A percentile compares a stretch with the other conserved stretches of the same genome.
These are phyloP conservation scores for Aspergillus jensenii DNA, from an alignment of 2,329 filamentous ascomycete species.

Conservation along the genomic window DNA sequence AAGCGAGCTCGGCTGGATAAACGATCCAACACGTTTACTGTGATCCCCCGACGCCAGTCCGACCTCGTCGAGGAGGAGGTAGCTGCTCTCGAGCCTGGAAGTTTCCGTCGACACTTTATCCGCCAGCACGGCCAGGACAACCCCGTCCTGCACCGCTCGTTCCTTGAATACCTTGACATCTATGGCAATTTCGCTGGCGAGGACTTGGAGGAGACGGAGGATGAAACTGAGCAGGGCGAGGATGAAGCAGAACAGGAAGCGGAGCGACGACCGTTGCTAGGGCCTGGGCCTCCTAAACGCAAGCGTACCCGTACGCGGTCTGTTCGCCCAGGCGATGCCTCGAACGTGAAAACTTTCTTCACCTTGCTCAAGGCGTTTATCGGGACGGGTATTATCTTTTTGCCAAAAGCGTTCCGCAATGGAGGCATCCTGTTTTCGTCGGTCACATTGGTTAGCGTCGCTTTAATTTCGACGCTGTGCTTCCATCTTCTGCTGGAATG, in stretches of 20 bases:
- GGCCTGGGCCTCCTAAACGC: conserved; percentile 52
- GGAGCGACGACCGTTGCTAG: conserved; percentile 64
- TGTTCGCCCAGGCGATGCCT: conserved; percentile 59
- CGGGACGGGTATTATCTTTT: conserved; percentile 78
- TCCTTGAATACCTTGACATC: conserved; percentile 72
- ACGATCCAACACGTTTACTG: conserved; percentile 68
- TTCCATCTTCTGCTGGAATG: conserved; percentile 72
- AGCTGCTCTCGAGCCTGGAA: conserved; percentile 52
- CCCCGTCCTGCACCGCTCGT: conserved; percentile 36
- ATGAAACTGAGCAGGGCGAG: conserved; percentile 53
- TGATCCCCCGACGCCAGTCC: conserved; percentile 35
- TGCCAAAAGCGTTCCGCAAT: conserved; percentile 77
- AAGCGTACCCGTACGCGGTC: conserved; percentile 55
- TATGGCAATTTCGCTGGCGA: conserved; percentile 78
- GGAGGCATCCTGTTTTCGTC: conserved; percentile 75
- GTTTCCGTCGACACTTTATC: conserved; percentile 56
- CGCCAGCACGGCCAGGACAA: conserved; percentile 28
- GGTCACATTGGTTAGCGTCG: conserved; percentile 64
- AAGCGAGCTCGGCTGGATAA: conserved; percentile 47
- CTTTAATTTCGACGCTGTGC: conserved; percentile 66
- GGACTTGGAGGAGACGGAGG: conserved; percentile 59
- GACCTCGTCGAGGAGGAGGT: conserved; percentile 35
- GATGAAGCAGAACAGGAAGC: conserved; percentile 40
- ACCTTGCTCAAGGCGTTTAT: conserved; percentile 77
- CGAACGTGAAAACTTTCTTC: conserved; percentile 72